Percentiles rank a stretch among this genome's conserved stretches.
phyloP scores from a whole-genome alignment of 257 asterid species.

The Linaria vulgaris region DNA sequence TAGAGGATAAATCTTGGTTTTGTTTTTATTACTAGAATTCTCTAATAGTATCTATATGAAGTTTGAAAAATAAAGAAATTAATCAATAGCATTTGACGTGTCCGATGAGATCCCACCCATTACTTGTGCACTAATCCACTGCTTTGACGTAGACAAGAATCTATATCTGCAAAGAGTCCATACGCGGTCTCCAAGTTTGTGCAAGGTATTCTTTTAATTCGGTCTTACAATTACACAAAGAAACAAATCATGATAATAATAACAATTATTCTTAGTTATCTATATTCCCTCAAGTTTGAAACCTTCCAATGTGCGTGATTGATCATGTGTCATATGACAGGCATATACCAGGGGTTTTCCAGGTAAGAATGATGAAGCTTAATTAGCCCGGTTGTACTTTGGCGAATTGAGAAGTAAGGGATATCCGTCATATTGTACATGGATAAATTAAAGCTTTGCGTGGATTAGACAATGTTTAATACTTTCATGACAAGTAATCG shows the following conservation, averaged over 20 bases:
- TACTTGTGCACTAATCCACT: constrained; percentile 30
- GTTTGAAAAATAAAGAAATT: no score
- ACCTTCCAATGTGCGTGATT: constrained; percentile 14
- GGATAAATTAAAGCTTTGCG: not conserved
- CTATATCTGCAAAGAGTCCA: constrained; percentile 22
- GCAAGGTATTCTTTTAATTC: not conserved
- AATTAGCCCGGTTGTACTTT: not conserved
- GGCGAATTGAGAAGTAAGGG: not conserved
- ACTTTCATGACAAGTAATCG: constrained; percentile 18
- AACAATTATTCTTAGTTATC: no score
- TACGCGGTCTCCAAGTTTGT: constrained; percentile 31
- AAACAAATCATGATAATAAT: not conserved
- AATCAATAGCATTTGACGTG: no score
- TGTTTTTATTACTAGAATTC: no score
- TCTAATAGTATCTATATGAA: no score
- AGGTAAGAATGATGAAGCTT: constrained; percentile 33
- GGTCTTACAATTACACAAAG: no score
- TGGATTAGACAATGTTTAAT: not conserved
- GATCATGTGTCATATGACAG: constrained; percentile 23
- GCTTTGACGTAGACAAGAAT: constrained; percentile 22
- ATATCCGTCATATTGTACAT: not conserved
- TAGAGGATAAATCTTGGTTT: no score
- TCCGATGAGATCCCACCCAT: not conserved
- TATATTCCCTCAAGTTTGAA: not conserved
- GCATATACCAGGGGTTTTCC: constrained; percentile 24